Evolutionary conservation across 257 asterid species (phyloP), one percentile per base, ranked within the genome.

Genomic region (Forsythia viridissima): DNA sequence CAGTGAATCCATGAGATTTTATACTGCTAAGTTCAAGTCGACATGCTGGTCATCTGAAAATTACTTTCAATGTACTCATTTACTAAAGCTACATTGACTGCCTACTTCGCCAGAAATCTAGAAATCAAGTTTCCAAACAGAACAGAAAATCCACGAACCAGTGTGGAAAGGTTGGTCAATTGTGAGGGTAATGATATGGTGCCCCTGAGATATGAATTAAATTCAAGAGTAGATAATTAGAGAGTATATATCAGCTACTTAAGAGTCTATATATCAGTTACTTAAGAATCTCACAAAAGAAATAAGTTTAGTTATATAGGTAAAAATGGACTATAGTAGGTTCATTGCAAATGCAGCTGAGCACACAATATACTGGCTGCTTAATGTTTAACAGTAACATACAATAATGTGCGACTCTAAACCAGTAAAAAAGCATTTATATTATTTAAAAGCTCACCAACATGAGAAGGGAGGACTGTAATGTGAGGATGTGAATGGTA

Each of bases 401-500:
- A 70, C 39, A 44, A 52, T 21, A 61, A 70, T 51, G n/a, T 10
- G 18, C n/a, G 21, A 41, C 37, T 51, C 9, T 3, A 63, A 63
- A 36, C 59, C 39, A 15, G 71, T 51, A 12, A 41, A 57, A 76
- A 55, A 20, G 34, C 34, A 30, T 30, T 30, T 30, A 30, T 30
- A 66, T 20, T 34, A 43, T 63, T 65, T 76, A 9, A 70, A 78
- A 73, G 76, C 99, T 89, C 86, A 96, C 99, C 99, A 72, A 96
- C 98, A 78, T 96, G 99, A 36, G 99, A 96, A 52, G 99, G 99
- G 43, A 94, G 98, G 78, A 96, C 99, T 3, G 99, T 96, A 72
- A 96, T 96, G 84, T 96, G 98, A 84, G 99, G 99, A 86, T 96
- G 99, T 71, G 99, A 96, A 78, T 96, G 99, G 85, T 96, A 96